Base-by-base conservation (phyloP, 116 monocot genomes). In the Dioscorea cayenensis region DNA sequence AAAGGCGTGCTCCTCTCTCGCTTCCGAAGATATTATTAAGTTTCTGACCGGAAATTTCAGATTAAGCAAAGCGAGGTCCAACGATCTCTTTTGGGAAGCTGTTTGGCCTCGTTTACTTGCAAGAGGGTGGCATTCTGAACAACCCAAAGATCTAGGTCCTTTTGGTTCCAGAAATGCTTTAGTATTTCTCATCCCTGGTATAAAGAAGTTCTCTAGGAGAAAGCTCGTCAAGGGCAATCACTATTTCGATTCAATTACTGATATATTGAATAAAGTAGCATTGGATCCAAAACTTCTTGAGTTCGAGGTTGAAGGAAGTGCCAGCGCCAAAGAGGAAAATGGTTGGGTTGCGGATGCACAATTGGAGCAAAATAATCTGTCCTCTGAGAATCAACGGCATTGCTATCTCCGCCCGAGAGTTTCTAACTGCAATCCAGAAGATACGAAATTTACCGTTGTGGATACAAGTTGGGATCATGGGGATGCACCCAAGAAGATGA, bases 31-130 rank as follows among this genome's bases (percentile, higher is more conserved):
- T 3, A 90, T 94, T 21, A 77, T 94, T 63, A 94, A 80, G 67
- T 94, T 85, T 69, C 77, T 94, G 38, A 94, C 91, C 1, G 94
- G 94, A 59, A 82, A 91, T 86, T 88, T 88, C 63, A 78, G 94
- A 63, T 63, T 94, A 59, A 94, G 94, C 77, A 94, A 91, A 71
- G 85, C 86, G 50, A 78, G 65, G 32, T 86, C 91, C 13, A 91
- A 82, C 72, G 94, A 94, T 79, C 84, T 94, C 17, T 94, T 94
- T 75, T 94, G 94, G 91, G 94, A 94, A 75, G 90, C 94, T 55
- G 79, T 94, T 14, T 94, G 90, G 89, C 95, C 95, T 66, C 88
- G 91, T 50, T 63, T 95, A 60, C 86, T 95, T 11, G 89, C 82
- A 66, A 84, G 78, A 71, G 91, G 91, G 11, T 95, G 95, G 95